These are phyloP conservation scores for Lipomyces yamanashiensis DNA, from an alignment of 805 yeast genomes.

Conservation along the genomic window DNA sequence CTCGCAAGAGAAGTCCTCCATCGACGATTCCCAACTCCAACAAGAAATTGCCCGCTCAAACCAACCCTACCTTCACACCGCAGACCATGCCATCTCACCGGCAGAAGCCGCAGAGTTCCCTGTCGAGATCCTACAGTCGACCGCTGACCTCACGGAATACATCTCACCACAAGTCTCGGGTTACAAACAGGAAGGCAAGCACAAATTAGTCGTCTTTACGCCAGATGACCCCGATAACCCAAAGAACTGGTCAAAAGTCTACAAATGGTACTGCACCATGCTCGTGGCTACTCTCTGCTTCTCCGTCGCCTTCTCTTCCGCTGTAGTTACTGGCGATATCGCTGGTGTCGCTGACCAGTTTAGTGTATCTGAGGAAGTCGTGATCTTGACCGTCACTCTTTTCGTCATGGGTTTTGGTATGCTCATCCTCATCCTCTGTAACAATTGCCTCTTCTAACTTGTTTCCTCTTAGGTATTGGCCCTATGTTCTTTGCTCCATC, in stretches of 20 bases:
- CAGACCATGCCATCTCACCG: slow-evolving; percentile 23
- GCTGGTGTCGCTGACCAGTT: slow-evolving; percentile 55
- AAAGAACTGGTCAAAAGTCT: slow-evolving; percentile 48
- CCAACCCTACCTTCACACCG: slow-evolving; percentile 35
- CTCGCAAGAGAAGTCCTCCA: slow-evolving; percentile 5
- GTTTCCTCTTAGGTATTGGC: slow-evolving; percentile 51
- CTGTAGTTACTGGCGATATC: slow-evolving; percentile 67
- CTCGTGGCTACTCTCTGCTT: slow-evolving; percentile 61
- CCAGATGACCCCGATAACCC: slow-evolving; percentile 44
- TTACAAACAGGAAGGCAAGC: slow-evolving; percentile 31
- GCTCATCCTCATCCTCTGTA: neutral
- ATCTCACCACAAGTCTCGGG: slow-evolving; percentile 31
- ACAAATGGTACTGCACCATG: slow-evolving; percentile 62
- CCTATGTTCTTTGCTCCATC: slow-evolving; percentile 65
- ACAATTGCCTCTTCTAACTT: neutral
- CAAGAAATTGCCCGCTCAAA: slow-evolving; percentile 15
- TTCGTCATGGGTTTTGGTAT: slow-evolving; percentile 65
- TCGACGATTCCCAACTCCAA: slow-evolving; percentile 42
- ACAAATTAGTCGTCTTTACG: slow-evolving; percentile 37
- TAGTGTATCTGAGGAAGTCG: slow-evolving; percentile 61
- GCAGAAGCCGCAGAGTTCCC: slow-evolving; percentile 40
- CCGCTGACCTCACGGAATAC: slow-evolving; percentile 38
- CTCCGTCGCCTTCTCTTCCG: slow-evolving; percentile 69
- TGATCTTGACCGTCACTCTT: slow-evolving; percentile 60
- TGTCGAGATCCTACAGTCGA: slow-evolving; percentile 30